These are phyloP conservation scores for Suillus bovinus DNA, from an alignment of 768 basidiomycete genomes.

Conservation along the genomic window DNA sequence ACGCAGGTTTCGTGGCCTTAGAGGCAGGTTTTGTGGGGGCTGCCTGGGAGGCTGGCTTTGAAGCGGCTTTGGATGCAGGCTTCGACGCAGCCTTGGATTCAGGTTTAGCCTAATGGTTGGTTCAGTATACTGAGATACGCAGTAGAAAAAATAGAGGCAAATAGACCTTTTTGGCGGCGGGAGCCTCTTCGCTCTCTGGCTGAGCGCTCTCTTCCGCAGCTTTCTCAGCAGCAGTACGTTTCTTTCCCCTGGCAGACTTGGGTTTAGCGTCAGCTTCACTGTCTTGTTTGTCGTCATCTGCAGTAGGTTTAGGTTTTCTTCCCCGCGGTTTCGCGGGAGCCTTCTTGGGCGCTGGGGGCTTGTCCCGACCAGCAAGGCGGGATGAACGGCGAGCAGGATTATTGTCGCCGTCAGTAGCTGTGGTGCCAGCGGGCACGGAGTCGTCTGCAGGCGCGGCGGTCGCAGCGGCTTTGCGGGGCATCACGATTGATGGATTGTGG, in stretches of 20 bases:
- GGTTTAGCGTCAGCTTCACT: slow-evolving; percentile 45
- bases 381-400: slow-evolving; percentile 67
- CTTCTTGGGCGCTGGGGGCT: slow-evolving; percentile 56
- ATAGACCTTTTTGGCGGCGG: slow-evolving; percentile 65
- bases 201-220: slow-evolving; percentile 37
- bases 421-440: neutral
- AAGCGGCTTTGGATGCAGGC: slow-evolving; percentile 34
- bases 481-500: slow-evolving; percentile 27
- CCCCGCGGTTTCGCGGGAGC: slow-evolving; percentile 61
- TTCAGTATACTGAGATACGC: slow-evolving; percentile 5
- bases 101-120: slow-evolving; percentile 38
- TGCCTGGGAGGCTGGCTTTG: slow-evolving; percentile 42
- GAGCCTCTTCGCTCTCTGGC: slow-evolving; percentile 43
- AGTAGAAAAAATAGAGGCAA: slow-evolving; percentile 10
- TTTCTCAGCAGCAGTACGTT: slow-evolving; percentile 48
- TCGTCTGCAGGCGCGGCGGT: slow-evolving; percentile 38
- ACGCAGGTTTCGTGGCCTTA: slow-evolving; percentile 40
- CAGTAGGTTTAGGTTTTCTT: slow-evolving; percentile 41
- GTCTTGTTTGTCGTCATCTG: slow-evolving; percentile 39
- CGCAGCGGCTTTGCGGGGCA: slow-evolving; percentile 73
- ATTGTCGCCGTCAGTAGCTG: slow-evolving; percentile 28
- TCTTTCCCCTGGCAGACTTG: slow-evolving; percentile 52
- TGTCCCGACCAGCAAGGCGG: slow-evolving; percentile 74
- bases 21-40: slow-evolving; percentile 42
- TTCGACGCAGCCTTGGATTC: slow-evolving; percentile 38